Conservation (phyloP, 2,329 filamentous ascomycete genomes). For the Pyricularia grisea region DNA sequence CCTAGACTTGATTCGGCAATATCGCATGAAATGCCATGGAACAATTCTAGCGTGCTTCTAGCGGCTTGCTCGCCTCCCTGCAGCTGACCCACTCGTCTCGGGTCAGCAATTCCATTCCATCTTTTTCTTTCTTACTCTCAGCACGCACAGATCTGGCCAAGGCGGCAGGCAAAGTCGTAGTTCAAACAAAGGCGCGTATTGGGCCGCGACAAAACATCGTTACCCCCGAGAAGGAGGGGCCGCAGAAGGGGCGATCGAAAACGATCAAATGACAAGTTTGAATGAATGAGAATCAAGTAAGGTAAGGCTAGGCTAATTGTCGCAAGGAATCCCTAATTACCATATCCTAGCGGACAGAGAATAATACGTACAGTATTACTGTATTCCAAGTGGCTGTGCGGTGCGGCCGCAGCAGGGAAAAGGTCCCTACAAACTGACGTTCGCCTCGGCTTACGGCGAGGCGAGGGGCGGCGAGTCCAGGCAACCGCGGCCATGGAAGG, state of each 20-base stretch:
- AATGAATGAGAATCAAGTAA: neutral
- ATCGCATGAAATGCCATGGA: neutral
- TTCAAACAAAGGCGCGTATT: neutral
- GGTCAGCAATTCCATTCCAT: neutral
- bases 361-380: neutral
- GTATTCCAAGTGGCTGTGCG: neutral
- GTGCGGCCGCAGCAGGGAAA: neutral
- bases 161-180: neutral
- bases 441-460: neutral
- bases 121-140: neutral
- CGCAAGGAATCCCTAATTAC: neutral
- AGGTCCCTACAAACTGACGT: neutral
- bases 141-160: neutral
- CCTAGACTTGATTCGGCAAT: neutral
- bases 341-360: neutral
- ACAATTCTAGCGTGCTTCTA: constrained; percentile 4
- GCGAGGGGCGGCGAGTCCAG: neutral
- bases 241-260: neutral
- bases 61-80: neutral
- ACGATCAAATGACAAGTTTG: neutral
- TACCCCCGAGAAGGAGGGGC: neutral
- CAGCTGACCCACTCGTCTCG: neutral
- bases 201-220: neutral
- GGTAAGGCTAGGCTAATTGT: neutral
- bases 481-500: neutral